Base-by-base conservation (phyloP, 1,284 basidiomycete genomes). In the Malassezia sympodialis region DNA sequence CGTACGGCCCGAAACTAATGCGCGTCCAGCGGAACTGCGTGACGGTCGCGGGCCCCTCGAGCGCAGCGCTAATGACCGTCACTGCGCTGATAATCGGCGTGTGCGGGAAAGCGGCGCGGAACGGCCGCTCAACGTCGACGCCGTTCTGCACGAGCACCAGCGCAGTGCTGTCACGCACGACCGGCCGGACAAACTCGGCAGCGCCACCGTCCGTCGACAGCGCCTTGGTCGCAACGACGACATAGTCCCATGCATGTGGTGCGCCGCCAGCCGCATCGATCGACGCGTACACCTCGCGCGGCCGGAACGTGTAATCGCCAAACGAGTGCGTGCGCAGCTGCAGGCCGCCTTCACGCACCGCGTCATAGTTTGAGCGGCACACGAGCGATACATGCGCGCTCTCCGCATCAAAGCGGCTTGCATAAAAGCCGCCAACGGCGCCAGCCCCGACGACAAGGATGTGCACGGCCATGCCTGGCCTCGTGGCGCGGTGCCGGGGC, bases 141-240 rank as follows among this genome's bases (percentile, higher is more conserved):
- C 78, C 78, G 53, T 79, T 79, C 60, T 79, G 78, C 47, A 79
- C 76, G 15, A 79, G 61, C 4, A 78, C 76, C 31, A 78, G 68
- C 14, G 65, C 59, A 24, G 69, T 67, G 1, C 50, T 49, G 0
- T 48, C 42, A 7, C 56, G 49, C 3, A 77, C 72, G 11, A 76
- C 49, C 2, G 71, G 72, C 10, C 53, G 55, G 43, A 78, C 66
- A 15, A 69, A 58, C 11, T 62, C 65, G 21, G 76, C 72, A 7
- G 74, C 60, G 43, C 76, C 76, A 3, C 75, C 75, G 1, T 34
- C 17, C 49, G 42, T 40, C 15, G 41, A 28, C 8, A 79, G 54
- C 12, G 76, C 76, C 55, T 79, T 79, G 15, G 77, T 78, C 0
- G 77, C 76, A 7, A 78, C 76, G 2, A 78, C 63, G 7, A 78